Evolutionary conservation across 352 stramenopile species (phyloP), one percentile per base, ranked within the genome.

Genomic region (Globisporangium iwayamae): DNA sequence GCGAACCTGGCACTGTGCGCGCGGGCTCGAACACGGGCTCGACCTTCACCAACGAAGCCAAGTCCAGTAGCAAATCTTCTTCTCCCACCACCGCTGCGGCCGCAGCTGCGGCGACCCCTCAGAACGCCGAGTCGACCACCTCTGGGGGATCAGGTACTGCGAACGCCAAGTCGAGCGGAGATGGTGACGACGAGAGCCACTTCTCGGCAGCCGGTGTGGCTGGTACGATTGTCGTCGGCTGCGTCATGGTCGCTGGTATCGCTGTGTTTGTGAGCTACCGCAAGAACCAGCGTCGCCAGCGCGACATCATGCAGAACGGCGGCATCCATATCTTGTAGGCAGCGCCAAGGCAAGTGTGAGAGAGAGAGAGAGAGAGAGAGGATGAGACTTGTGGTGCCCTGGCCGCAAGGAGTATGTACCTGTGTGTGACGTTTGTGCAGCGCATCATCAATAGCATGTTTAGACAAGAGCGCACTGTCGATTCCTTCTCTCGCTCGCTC

Each of bases 261-360:
- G 80, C 73, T 43, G 59, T 70, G 32, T 70, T 70, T 32, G 52
- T 61, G 64, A 90, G 83, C 72, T 92, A 92, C 73, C 79, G 78
- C 63, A 92, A 78, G 72, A 92, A 92, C 71, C 80, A 92, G 75
- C 67, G 73, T 60, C 77, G 81, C 41, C 83, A 92, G 72, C 81
- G 78, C 53, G 76, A 90, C 61, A 92, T 92, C 59, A 87, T 92
- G 77, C 79, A 85, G 53, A 85, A 89, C 60, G 73, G 73, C 8
- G 73, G 73, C 32, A 77, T 80, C 62, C 70, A 77, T 46, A 63
- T 77, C 52, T 43, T 80, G 52, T 80, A 75, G 38, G 47, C 13
- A 20, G 11, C 3, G 32, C 4, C 52, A 18, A 18, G 30, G 0
- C 25, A 28, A 28, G 16, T 5, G 34, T 25, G 3, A 14, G 41